Evolutionary conservation across 768 basidiomycete species (phyloP).

Genomic region (Chalciporus piperatus): DNA sequence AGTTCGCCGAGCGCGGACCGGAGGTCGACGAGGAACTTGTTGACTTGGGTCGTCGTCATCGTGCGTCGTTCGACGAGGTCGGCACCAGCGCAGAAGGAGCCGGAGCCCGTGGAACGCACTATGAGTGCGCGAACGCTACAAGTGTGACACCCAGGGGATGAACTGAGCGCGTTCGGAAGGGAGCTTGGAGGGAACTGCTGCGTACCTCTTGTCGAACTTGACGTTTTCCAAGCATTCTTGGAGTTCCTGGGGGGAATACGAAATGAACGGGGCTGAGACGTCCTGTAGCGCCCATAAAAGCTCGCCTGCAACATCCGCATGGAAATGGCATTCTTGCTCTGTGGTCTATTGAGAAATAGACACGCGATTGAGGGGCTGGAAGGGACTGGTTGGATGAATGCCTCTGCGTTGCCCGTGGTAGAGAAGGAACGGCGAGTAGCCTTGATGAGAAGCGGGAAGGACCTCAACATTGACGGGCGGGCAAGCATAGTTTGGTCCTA

Average conservation of each 20-base stretch:
- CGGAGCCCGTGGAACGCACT: constrained; percentile 72
- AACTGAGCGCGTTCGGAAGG: neutral
- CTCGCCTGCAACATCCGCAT: constrained; percentile 62
- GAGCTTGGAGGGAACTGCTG: neutral
- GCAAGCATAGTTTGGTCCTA: constrained; percentile 1
- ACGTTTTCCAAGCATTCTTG: constrained; percentile 64
- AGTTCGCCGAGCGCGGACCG: constrained; percentile 69
- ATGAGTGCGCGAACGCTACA: constrained; percentile 74
- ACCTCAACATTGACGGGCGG: neutral
- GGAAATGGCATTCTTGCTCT: constrained; percentile 87
- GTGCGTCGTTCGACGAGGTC: constrained; percentile 83
- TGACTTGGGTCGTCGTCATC: constrained; percentile 74
- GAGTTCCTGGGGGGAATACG: constrained; percentile 55
- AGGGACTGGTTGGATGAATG: constrained; percentile 48
- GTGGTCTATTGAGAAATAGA: constrained; percentile 77
- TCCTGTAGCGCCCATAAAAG: neutral
- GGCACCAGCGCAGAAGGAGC: constrained; percentile 89
- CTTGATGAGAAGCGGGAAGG: neutral
- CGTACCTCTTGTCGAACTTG: constrained; percentile 64
- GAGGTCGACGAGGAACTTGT: constrained; percentile 74
- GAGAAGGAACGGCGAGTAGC: constrained; percentile 19
- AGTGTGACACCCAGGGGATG: neutral
- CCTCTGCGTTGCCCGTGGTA: constrained; percentile 27
- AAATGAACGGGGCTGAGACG: constrained; percentile 2
- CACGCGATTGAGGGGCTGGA: constrained; percentile 65